Conservation (phyloP, 1,284 basidiomycete species). For the Melanopsichium pennsylvanicum region DNA sequence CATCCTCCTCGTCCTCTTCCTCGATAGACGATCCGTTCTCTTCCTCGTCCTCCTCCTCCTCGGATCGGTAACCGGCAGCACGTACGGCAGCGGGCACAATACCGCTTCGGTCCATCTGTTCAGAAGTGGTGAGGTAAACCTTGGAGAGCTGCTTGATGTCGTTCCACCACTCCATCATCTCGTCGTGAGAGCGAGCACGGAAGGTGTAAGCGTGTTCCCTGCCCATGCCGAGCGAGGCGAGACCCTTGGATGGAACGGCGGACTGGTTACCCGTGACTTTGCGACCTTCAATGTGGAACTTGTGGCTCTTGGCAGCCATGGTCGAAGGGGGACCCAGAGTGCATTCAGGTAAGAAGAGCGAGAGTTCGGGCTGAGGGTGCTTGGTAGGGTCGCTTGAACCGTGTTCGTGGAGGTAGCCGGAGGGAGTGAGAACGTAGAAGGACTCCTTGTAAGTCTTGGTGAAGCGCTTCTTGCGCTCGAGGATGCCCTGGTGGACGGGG, state of each 20-base stretch:
- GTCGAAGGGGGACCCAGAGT: conserved; percentile 92
- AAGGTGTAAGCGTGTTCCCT: conserved; percentile 83
- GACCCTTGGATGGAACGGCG: conserved; percentile 71
- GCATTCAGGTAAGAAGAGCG: conserved; percentile 91
- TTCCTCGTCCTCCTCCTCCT: conserved; percentile 72
- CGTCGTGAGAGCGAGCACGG: conserved; percentile 86
- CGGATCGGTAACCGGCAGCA: conserved; percentile 77
- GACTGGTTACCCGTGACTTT: conserved; percentile 77
- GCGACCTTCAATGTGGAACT: conserved; percentile 95
- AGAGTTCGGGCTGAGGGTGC: conserved; percentile 77
- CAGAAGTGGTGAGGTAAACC: conserved; percentile 91
- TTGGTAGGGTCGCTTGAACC: conserved; percentile 78
- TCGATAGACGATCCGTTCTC: conserved; percentile 79
- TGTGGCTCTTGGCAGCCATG: conserved; percentile 78
- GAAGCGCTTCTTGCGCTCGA: conserved; percentile 97
- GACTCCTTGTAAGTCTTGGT: conserved; percentile 79
- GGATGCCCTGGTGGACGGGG: conserved; percentile 86
- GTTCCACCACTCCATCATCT: conserved; percentile 99
- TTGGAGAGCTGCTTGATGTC: conserved; percentile 96
- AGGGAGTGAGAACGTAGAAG: conserved; percentile 92
- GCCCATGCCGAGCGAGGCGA: conserved; percentile 70
- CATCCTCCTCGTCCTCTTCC: conserved; percentile 74
- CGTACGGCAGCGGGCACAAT: conserved; percentile 92
- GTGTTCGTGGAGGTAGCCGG: conserved; percentile 95
- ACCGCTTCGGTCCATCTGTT: conserved; percentile 90